Evolutionary conservation across 768 basidiomycete species (phyloP), one percentile per base, ranked within the genome.

Genomic region (Phlebiopsis gigantea): DNA sequence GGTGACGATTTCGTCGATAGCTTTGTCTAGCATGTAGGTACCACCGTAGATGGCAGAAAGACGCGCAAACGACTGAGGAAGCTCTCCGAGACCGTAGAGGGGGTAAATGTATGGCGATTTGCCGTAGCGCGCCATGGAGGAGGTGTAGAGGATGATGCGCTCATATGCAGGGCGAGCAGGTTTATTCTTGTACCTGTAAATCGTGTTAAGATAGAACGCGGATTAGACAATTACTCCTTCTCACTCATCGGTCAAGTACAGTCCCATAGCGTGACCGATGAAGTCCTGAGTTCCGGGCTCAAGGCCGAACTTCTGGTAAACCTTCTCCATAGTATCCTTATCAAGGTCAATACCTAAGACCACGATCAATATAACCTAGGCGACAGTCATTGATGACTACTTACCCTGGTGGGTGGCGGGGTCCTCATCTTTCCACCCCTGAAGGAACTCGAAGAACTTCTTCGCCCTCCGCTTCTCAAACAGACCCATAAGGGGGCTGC

Each of bases 31-130:
- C 97, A 99, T 99, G 78, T 99, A 99, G 12, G 97, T 99, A 42
- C 97, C 97, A 41, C 97, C 97, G 68, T 99, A 98, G 70, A 99
- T 98, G 62, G 97, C 97, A 60, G 90, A 93, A 54, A 99, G 84
- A 65, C 97, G 93, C 7, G 97, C 97, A 68, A 99, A 99, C 2
- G 97, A 92, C 69, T 99, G 97, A 9, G 97, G 97, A 49, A 99
- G 90, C 71, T 99, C 97, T 63, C 97, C 97, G 57, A 99, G 90
- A 61, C 97, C 97, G 72, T 98, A 99, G 39, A 98, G 81, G 15
- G 97, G 97, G 77, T 99, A 99, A 68, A 99, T 97, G 79, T 99
- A 99, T 0, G 97, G 97, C 12, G 97, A 98, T 74, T 99, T 98
- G 65, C 96, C 97, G 73, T 96, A 99, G 50, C 96, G 89, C 17